A percentile compares a stretch with the other conserved stretches of the same genome.
Conservation (phyloP, 352 stramenopile species). For the Pythium angustatum region DNA sequence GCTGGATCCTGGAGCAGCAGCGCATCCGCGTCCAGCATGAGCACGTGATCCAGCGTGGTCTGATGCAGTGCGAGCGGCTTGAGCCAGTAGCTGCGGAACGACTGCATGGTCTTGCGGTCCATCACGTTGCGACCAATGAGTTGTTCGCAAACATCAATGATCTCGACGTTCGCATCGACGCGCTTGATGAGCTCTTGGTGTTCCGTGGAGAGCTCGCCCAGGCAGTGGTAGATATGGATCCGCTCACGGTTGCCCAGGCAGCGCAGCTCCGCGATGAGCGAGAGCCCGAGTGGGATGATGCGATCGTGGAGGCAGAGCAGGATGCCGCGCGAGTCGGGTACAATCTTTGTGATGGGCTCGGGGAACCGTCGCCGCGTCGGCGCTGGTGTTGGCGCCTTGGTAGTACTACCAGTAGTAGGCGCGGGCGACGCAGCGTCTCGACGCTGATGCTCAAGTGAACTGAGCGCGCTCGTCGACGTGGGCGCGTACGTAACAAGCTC, state of each 20-base stretch:
- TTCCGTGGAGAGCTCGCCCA: slow-evolving; percentile 29
- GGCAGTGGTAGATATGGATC: slow-evolving; percentile 34
- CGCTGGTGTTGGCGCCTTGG: no score
- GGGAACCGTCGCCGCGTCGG: no score
- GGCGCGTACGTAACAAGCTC: background rate
- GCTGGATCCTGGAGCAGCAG: slow-evolving; percentile 49
- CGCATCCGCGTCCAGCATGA: slow-evolving; percentile 54
- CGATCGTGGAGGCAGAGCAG: slow-evolving; percentile 35
- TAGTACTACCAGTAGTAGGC: no score
- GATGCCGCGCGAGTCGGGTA: slow-evolving; percentile 30
- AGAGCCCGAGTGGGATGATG: slow-evolving; percentile 33
- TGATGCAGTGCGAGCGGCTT: slow-evolving; percentile 37
- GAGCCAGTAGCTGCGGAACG: slow-evolving; percentile 39
- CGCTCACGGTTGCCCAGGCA: slow-evolving; percentile 31
- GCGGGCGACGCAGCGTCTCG: no score
- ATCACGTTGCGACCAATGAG: slow-evolving; percentile 26
- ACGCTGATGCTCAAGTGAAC: background rate
- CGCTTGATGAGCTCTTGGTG: slow-evolving; percentile 18
- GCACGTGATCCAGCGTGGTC: slow-evolving; percentile 32
- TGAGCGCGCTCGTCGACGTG: no score
- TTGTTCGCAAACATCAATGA: slow-evolving; percentile 36
- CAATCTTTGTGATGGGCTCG: slow-evolving; percentile 14
- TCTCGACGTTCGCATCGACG: slow-evolving; percentile 29
- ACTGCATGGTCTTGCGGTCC: slow-evolving; percentile 13
- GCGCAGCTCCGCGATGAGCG: slow-evolving; percentile 33